Evolutionary conservation across 2,329 filamentous ascomycete genomes (phyloP).

Genomic region (Pestalotiopsis sp.): DNA sequence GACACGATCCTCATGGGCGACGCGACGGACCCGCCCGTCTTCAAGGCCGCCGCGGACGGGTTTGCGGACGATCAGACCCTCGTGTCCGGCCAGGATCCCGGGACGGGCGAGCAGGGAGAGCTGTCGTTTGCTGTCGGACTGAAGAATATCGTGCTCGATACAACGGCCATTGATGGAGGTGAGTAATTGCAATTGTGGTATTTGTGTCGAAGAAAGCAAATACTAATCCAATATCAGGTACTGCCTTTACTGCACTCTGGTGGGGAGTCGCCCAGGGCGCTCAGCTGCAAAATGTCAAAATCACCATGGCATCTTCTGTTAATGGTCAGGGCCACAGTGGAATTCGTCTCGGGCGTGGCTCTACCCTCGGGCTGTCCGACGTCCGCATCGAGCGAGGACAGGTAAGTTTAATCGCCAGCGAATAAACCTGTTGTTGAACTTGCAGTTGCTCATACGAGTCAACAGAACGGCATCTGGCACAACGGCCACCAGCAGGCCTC

Average conservation of each 20-base stretch:
- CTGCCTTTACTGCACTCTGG: constrained; percentile 40
- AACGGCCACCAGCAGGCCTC: constrained; percentile 45
- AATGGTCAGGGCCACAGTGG: constrained; percentile 43
- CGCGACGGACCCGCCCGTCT: constrained; percentile 43
- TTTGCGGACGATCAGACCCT: constrained; percentile 31
- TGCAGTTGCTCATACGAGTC: constrained; percentile 11
- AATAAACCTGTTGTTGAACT: neutral
- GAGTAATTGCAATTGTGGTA: constrained; percentile 2
- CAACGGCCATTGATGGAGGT: constrained; percentile 37
- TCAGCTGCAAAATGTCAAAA: constrained; percentile 45
- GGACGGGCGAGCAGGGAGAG: constrained; percentile 35
- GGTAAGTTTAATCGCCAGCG: constrained; percentile 22
- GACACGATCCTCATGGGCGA: constrained; percentile 51
- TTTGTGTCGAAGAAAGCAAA: neutral
- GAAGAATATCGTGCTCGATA: constrained; percentile 47
- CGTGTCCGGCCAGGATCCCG: constrained; percentile 39
- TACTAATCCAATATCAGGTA: constrained; percentile 24
- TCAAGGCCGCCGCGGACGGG: constrained; percentile 42
- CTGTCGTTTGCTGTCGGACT: constrained; percentile 44
- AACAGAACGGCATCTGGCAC: constrained; percentile 44
- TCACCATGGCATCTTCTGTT: constrained; percentile 38
- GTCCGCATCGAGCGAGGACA: constrained; percentile 43
- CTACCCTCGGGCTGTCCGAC: constrained; percentile 42
- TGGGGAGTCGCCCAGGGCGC: constrained; percentile 48
- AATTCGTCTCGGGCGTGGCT: constrained; percentile 42